phyloP scores from a whole-genome alignment of 2,329 filamentous ascomycete species.

The Xylariales sp. region DNA sequence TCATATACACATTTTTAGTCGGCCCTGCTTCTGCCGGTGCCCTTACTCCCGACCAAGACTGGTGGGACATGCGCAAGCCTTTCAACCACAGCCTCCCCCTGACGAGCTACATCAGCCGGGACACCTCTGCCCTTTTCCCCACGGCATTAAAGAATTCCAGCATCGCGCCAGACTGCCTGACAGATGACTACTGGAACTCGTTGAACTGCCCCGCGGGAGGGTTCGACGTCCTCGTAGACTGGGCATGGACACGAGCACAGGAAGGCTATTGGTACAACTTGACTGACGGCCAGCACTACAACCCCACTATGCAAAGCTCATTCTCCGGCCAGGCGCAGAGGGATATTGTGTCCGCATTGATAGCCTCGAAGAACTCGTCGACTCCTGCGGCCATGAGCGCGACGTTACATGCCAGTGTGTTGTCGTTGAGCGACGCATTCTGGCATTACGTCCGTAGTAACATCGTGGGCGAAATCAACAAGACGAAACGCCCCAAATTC shows the following conservation, averaged over 20 bases:
- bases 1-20: constrained; percentile 26
- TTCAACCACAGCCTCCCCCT: constrained; percentile 19
- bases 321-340: constrained; percentile 29
- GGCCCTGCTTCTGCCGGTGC: constrained; percentile 33
- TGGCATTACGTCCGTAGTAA: constrained; percentile 29
- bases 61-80: constrained; percentile 22
- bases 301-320: constrained; percentile 25
- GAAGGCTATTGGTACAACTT: constrained; percentile 26
- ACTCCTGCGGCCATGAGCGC: constrained; percentile 17
- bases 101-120: constrained; percentile 17
- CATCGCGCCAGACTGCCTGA: not conserved
- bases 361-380: not conserved
- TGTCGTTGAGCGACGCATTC: constrained; percentile 31
- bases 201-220: constrained; percentile 20
- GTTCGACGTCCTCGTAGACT: constrained; percentile 2
- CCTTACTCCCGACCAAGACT: constrained; percentile 15
- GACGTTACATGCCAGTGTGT: constrained; percentile 23
- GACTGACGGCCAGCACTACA: constrained; percentile 19
- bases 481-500: constrained; percentile 16
- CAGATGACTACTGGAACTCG: not conserved
- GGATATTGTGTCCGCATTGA: constrained; percentile 18
- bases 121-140: constrained; percentile 15
- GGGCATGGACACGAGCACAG: constrained; percentile 20
- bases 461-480: constrained; percentile 21
- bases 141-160: not conserved